These are phyloP conservation scores for Tarenaya hassleriana DNA, from an alignment of 345 rosid genomes.

Conservation along the genomic window DNA sequence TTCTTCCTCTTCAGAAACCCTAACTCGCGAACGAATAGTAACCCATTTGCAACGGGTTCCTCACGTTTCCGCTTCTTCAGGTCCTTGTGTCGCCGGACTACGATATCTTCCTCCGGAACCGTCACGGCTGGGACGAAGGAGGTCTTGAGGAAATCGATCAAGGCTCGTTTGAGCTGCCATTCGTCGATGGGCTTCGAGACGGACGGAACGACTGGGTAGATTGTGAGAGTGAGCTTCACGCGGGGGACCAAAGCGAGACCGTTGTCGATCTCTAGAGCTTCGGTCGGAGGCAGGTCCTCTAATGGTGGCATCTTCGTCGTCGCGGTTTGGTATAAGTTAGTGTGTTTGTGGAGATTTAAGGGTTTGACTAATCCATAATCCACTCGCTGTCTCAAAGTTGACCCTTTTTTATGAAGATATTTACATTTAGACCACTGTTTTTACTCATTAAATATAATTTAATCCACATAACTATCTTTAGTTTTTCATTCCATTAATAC, in stretches of 20 bases:
- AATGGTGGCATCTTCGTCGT: constrained; percentile 43
- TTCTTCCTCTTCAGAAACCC: constrained; percentile 47
- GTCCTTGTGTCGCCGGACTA: constrained; percentile 57
- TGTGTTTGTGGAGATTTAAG: too few relatives aligned
- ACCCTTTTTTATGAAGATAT: too few relatives aligned
- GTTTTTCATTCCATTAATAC: too few relatives aligned
- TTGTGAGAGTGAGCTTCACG: constrained; percentile 53
- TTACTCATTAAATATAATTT: too few relatives aligned
- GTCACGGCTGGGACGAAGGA: constrained; percentile 44
- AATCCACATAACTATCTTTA: too few relatives aligned
- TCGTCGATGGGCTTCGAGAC: constrained; percentile 71
- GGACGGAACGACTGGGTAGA: constrained; percentile 51
- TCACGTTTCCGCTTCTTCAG: constrained; percentile 85
- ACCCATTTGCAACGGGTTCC: constrained; percentile 71
- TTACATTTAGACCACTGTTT: too few relatives aligned
- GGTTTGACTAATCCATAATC: too few relatives aligned
- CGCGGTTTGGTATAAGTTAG: not conserved
- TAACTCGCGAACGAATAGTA: constrained; percentile 65
- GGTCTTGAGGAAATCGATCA: constrained; percentile 54
- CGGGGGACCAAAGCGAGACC: constrained; percentile 64
- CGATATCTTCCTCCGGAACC: constrained; percentile 61
- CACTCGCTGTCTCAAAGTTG: too few relatives aligned
- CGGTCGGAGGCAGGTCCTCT: constrained; percentile 53
- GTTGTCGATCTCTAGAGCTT: constrained; percentile 58
- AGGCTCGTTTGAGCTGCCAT: constrained; percentile 80